Evolutionary conservation across 352 stramenopile genomes (phyloP), one percentile per base, ranked within the genome.

Genomic region (Elongisporangium anandrum): DNA sequence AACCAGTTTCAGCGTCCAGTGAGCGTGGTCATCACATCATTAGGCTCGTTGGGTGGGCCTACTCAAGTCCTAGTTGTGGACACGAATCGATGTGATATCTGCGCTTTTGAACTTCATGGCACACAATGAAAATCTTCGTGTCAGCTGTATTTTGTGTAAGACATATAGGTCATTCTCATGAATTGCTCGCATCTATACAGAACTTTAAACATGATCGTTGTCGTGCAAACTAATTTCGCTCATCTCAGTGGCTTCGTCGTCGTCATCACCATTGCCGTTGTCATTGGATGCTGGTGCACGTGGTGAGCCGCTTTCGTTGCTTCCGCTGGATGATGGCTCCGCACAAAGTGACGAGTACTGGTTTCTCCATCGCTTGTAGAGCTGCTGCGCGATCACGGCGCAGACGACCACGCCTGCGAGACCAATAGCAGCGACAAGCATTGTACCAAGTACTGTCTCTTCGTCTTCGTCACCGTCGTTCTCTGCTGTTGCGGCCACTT

Each of bases 181-280:
- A 52, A 22, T 26, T 13, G 19, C 10, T 26, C 49, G 19, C 17
- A 52, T 22, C 22, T 52, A 22, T 22, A 26, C 49, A 52, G 22
- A 22, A 22, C 49, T 26, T 26, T 22, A 22, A 23, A 26, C 19
- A 52, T 45, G 34, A 45, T 45, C 34, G 34, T 45, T 45, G 34
- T 86, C 75, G 41, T 70, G 69, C 57, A 86, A 50, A 45, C 68
- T 86, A 50, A 86, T 82, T 52, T 86, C 76, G 57, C 73, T 84
- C 59, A 86, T 52, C 63, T 86, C 74, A 15, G 58, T 50, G 29
- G 77, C 56, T 9, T 65, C 68, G 26, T 74, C 66, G 8, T 41
- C 29, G 38, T 60, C 61, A 49, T 65, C 63, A 56, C 52, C 64
- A 21, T 55, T 48, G 38, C 21, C 64, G 19, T 72, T 66, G 41